Evolutionary conservation across 2,329 filamentous ascomycete species (phyloP).

Genomic region (Talaromyces atroroseus): DNA sequence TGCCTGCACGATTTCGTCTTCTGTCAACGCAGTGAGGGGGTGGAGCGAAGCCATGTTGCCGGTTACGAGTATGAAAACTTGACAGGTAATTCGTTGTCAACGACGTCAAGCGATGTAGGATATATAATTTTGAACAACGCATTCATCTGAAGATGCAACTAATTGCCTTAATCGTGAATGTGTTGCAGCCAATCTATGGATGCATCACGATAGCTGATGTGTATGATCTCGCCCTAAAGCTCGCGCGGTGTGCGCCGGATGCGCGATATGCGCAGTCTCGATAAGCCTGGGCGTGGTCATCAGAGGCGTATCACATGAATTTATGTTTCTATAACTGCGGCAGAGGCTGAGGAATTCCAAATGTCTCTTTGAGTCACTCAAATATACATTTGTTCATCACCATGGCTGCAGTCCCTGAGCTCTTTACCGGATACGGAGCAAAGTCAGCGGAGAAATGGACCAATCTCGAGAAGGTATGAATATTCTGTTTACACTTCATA

Average conservation of each 20-base stretch:
- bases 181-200: not conserved
- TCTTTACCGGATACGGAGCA: not conserved
- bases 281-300: not conserved
- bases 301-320: not conserved
- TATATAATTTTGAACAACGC: too few relatives aligned
- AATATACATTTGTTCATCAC: not conserved
- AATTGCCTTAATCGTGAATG: not conserved
- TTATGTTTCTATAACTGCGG: not conserved
- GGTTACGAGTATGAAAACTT: not conserved
- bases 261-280: not conserved
- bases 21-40: not conserved
- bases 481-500: not conserved
- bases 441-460: not conserved
- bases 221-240: not conserved
- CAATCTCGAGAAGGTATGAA: not conserved
- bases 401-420: not conserved
- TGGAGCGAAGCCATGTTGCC: conserved; percentile 10
- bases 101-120: not conserved
- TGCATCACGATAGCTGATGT: not conserved
- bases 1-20: not conserved
- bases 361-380: not conserved
- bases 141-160: too few relatives aligned
- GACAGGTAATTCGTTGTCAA: not conserved
- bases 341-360: not conserved
- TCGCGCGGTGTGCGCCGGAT: not conserved